A percentile compares a stretch with the other conserved stretches of the same genome.
Conservation (phyloP, 2,329 filamentous ascomycete species). For the Xylaria polymorpha region DNA sequence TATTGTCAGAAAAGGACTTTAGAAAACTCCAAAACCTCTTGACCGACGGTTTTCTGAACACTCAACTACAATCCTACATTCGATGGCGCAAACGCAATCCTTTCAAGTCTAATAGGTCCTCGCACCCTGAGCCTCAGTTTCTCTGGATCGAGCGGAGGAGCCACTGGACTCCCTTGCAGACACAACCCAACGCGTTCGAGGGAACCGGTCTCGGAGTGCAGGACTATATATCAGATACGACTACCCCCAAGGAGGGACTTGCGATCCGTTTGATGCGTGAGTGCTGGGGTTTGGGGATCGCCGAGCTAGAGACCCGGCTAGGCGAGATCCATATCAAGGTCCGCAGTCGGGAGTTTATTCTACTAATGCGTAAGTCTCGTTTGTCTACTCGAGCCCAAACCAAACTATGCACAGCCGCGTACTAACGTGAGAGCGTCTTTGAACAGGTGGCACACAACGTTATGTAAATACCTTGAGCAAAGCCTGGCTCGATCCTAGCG, state of each 20-base stretch:
- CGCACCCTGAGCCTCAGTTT: conserved; percentile 17
- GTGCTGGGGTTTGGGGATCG: conserved; percentile 63
- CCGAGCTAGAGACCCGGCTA: conserved; percentile 57
- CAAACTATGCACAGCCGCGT: background rate
- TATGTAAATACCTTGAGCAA: conserved; percentile 52
- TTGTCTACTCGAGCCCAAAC: background rate
- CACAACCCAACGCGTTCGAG: conserved; percentile 28
- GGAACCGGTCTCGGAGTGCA: conserved; percentile 42
- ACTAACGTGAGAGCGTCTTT: conserved; percentile 3
- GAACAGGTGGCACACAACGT: conserved; percentile 51
- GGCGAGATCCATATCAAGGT: conserved; percentile 58
- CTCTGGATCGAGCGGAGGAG: conserved; percentile 57
- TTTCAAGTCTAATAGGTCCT: background rate
- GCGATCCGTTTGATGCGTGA: conserved; percentile 59
- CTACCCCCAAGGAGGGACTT: conserved; percentile 55
- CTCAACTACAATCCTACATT: conserved; percentile 60
- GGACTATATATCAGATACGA: conserved; percentile 48
- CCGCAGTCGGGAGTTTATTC: conserved; percentile 55
- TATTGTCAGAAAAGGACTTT: conserved; percentile 57
- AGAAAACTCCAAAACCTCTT: conserved; percentile 55
- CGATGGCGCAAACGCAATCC: conserved; percentile 15
- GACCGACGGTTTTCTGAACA: conserved; percentile 58
- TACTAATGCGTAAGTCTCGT: conserved; percentile 59
- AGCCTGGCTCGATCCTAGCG: conserved; percentile 50
- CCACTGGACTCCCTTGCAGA: conserved; percentile 57